Evolutionary conservation across 306 rosid genomes (phyloP), one percentile per base, ranked within the genome.

Genomic region (Clitoria ternatea): DNA sequence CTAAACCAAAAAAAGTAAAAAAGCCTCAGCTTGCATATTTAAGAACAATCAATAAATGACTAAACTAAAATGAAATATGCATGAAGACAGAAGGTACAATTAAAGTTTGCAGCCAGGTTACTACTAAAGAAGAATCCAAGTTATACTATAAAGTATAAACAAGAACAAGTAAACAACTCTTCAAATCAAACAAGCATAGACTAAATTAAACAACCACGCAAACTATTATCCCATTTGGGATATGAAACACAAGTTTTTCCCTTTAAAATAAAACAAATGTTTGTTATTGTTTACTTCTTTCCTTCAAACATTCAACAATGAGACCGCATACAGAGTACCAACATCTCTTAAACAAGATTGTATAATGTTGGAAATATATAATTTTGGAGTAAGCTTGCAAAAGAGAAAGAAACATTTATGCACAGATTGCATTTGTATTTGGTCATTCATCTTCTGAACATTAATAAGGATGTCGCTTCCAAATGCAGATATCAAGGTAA

Each of bases 381-480:
- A 40, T 56, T 32, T 69, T 50, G 49, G 45, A 50, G 69, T 44
- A 57, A 50, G 37, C 66, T 54, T 43, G 24, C 13, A 9, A 42
- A 61, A 26, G 33, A 19, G 15, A 42, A 47, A 19, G 15, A 42
- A 47, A 45, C 42, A 47, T 47, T 59, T 14, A 2, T 49, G 30
- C 48, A 61, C 18, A 45, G 43, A 19, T 57, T 27, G 64, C 43
- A 27, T 26, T 45, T 18, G 43, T 45, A 53, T 66, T 39, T 64
- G 70, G 54, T 35, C 32, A 65, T 55, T 29, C 43, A 61, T 77
- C 53, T 47, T 20, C 59, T 67, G 15, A 78, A 73, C 15, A 66
- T 56, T 48, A 66, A 27, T 50, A 48, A 43, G 42, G 36, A 14
- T 30, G 40, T 44, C 15, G 17, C 55, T 32, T 44, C 54, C 44